phyloP scores from a whole-genome alignment of 2,329 filamentous ascomycete genomes.

The Pseudogymnoascus sp. region DNA sequence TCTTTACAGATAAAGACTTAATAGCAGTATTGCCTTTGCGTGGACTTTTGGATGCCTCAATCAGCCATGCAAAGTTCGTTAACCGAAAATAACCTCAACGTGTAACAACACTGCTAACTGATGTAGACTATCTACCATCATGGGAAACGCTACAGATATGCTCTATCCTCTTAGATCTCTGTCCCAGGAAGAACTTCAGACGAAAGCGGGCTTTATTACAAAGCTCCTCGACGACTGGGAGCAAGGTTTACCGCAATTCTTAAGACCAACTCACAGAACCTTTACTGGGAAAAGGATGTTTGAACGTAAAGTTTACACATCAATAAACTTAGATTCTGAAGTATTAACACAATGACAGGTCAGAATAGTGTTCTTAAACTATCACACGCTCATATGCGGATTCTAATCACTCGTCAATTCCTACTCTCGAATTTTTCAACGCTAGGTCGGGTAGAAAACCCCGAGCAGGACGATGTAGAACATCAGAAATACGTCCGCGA shows the following conservation, averaged over 20 bases:
- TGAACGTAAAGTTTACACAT: constrained; percentile 32
- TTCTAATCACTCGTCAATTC: constrained; percentile 47
- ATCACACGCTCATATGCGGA: constrained; percentile 45
- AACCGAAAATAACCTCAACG: neutral
- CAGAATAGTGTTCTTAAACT: constrained; percentile 46
- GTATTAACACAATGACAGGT: constrained; percentile 31
- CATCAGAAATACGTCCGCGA: constrained; percentile 29
- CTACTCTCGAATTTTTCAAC: constrained; percentile 36
- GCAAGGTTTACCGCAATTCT: constrained; percentile 30
- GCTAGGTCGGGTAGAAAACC: constrained; percentile 21
- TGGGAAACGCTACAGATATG: constrained; percentile 32
- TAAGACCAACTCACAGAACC: constrained; percentile 11
- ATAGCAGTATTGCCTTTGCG: constrained; percentile 21
- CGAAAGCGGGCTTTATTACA: constrained; percentile 31
- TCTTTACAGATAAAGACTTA: constrained; percentile 15
- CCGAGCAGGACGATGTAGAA: constrained; percentile 21
- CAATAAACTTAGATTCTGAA: constrained; percentile 39
- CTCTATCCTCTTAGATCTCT: constrained; percentile 31
- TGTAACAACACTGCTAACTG: neutral
- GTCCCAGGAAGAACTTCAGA: constrained; percentile 30
- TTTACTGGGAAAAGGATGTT: constrained; percentile 3
- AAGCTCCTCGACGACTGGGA: constrained; percentile 34
- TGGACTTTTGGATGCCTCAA: constrained; percentile 25
- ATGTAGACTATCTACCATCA: constrained; percentile 30
- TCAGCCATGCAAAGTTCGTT: constrained; percentile 22